phyloP scores from a whole-genome alignment of 2,329 filamentous ascomycete species.

The Colletotrichum musae region DNA sequence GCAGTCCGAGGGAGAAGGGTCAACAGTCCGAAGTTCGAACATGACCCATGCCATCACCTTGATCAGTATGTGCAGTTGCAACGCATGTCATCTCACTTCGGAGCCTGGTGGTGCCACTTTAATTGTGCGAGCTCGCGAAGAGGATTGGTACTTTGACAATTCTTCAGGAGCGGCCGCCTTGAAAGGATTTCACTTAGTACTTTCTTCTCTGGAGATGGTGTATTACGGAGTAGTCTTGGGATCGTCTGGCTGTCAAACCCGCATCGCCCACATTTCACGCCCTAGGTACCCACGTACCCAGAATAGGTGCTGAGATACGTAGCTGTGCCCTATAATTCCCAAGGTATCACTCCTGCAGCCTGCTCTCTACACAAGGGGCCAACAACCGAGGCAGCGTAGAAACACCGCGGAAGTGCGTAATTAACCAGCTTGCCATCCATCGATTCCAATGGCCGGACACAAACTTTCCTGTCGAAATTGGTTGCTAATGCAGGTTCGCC shows the following conservation, averaged over 20 bases:
- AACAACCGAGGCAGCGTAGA: no score
- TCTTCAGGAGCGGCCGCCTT: no score
- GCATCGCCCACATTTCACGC: slow-evolving; percentile 16
- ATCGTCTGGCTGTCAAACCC: slow-evolving; percentile 23
- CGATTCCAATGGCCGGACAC: slow-evolving; percentile 3
- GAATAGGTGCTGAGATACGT: no score
- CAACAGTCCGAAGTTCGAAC: no score
- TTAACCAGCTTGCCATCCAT: no score
- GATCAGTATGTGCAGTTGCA: background rate
- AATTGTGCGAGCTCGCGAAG: slow-evolving; percentile 1
- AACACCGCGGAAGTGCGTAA: no score
- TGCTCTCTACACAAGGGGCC: no score
- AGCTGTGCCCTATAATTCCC: no score
- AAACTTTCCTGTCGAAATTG: slow-evolving; percentile 16
- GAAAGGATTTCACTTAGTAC: background rate
- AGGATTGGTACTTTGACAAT: background rate
- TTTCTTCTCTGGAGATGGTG: background rate
- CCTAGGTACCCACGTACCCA: no score
- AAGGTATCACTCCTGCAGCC: no score
- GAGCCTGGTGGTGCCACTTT: slow-evolving; percentile 16
- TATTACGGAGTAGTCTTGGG: background rate
- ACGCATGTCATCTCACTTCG: background rate
- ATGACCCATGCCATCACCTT: no score
- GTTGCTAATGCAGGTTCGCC: slow-evolving; percentile 17
- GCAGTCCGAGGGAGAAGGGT: background rate